phyloP scores from a whole-genome alignment of 1,284 basidiomycete genomes.

The Trichosporon inkin region DNA sequence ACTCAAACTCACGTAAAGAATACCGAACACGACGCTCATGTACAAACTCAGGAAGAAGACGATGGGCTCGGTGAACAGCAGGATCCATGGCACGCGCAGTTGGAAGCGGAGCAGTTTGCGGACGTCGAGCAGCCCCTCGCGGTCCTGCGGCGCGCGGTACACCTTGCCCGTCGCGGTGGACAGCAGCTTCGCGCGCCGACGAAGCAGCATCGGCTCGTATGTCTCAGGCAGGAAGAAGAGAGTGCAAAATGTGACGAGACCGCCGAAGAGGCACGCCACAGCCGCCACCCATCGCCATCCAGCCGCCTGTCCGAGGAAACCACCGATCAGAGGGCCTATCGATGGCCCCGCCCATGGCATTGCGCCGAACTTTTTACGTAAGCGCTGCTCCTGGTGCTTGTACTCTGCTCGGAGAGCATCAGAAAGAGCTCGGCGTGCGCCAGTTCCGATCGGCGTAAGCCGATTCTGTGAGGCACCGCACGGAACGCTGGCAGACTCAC shows the following conservation, averaged over 20 bases:
- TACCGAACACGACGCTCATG: conserved; percentile 48
- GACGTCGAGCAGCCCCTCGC: conserved; percentile 37
- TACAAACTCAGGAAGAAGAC: conserved; percentile 51
- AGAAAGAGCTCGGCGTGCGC: conserved; percentile 31
- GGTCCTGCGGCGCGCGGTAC: conserved; percentile 47
- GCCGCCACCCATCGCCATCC: conserved; percentile 59
- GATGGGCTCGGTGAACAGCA: conserved; percentile 50
- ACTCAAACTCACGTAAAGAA: conserved; percentile 29
- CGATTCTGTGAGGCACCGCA: conserved; percentile 49
- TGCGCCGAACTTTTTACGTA: background rate
- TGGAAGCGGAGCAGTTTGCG: conserved; percentile 41
- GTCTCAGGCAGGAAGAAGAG: conserved; percentile 49
- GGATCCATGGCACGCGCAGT: conserved; percentile 46
- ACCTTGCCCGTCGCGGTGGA: conserved; percentile 45
- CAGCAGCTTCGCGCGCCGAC: conserved; percentile 41
- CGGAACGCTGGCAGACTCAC: conserved; percentile 48
- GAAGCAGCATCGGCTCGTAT: conserved; percentile 50
- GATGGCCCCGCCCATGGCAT: conserved; percentile 49
- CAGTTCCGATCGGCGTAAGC: conserved; percentile 42
- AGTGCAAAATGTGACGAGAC: conserved; percentile 14
- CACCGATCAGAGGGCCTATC: conserved; percentile 43
- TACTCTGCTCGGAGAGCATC: conserved; percentile 19
- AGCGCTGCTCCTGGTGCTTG: conserved; percentile 53
- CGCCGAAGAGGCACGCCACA: conserved; percentile 57
- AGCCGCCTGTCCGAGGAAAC: conserved; percentile 38